Evolutionary conservation across 2,329 filamentous ascomycete species (phyloP).

Genomic region (Fusarium torreyae): DNA sequence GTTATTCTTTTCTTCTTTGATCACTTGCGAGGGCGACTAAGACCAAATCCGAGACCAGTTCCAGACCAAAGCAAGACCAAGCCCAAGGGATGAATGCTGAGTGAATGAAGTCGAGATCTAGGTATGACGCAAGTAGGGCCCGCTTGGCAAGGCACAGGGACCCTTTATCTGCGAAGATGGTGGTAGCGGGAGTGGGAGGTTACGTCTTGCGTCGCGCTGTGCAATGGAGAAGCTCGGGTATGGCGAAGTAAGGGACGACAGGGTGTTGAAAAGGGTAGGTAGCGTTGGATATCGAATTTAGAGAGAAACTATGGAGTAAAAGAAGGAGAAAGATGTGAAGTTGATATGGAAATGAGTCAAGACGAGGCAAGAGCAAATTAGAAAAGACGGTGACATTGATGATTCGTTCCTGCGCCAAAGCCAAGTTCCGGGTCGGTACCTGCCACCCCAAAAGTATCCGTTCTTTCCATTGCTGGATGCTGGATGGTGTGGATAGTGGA

Average conservation of each 20-base stretch:
- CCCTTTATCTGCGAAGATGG: constrained; percentile 41
- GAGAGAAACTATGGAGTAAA: constrained; percentile 10
- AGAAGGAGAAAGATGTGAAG: constrained; percentile 31
- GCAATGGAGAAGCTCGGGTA: constrained; percentile 19
- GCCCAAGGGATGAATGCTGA: constrained; percentile 24
- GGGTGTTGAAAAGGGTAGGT: constrained; percentile 8
- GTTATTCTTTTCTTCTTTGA: constrained; percentile 8
- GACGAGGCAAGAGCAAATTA: constrained; percentile 35
- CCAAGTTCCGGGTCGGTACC: constrained; percentile 41
- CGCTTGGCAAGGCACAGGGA: constrained; percentile 47
- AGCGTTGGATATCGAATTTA: constrained; percentile 14
- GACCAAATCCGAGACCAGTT: constrained; percentile 24
- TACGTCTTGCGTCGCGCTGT: constrained; percentile 28
- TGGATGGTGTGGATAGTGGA: neutral
- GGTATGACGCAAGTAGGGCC: constrained; percentile 49
- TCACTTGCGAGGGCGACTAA: constrained; percentile 20
- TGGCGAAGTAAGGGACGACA: neutral
- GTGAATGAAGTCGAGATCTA: constrained; percentile 33
- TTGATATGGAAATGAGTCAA: constrained; percentile 41
- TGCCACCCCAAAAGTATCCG: constrained; percentile 36
- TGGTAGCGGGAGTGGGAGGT: constrained; percentile 31
- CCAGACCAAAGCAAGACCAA: neutral
- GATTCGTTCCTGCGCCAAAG: constrained; percentile 45
- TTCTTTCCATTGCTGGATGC: constrained; percentile 8
- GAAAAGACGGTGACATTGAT: constrained; percentile 47